Base-by-base conservation (phyloP, 2,329 filamentous ascomycete species). In the Fusarium sambucinum region DNA sequence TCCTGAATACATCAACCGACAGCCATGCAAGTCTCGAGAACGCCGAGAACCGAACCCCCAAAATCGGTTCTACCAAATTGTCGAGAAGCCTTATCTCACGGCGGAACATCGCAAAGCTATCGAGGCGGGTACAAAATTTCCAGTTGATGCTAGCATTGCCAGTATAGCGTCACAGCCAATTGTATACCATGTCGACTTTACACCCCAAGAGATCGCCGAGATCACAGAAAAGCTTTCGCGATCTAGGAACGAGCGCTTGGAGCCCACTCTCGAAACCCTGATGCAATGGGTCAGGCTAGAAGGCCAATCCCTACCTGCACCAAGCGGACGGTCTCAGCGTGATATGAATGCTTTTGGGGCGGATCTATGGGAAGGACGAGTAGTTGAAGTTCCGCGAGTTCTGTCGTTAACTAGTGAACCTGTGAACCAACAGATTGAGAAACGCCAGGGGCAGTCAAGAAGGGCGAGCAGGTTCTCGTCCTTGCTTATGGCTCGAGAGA, bases 401-500 rank as follows among this genome's bases (percentile, higher is more conserved):
- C 62, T 80, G 6, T 78, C 76, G 1, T 53, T 78, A n/a, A 46
- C 60, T 27, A 45, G 33, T 11, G 59, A 63, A 23, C 52, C 41
- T 25, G 33, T 52, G 1, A 63, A 71, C 9, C 61, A 65, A 13
- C 59, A 63, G 17, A 48, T 46, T 7, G 50, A 66, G 16, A 55
- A 59, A 38, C 62, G 66, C 30, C 55, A 59, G 13, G 50, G 53
- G 5, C 53, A 65, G 33, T 33, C 55, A 2, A 52, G 40, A 23
- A 68, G 70, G 25, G 54, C 66, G 5, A 71, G 71, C 44, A 74
- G 74, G 9, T 50, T 85, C 1, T 74, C 82, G 0, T 77, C 80
- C 0, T 69, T 88, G 5, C 75, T 87, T 0, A 71, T 86, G 5
- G 81, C 84, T 1, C 80, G 86, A 12, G 84, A 87, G 69, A 74